Base-by-base conservation (phyloP, 768 basidiomycete species). In the Mycena capillaripes region DNA sequence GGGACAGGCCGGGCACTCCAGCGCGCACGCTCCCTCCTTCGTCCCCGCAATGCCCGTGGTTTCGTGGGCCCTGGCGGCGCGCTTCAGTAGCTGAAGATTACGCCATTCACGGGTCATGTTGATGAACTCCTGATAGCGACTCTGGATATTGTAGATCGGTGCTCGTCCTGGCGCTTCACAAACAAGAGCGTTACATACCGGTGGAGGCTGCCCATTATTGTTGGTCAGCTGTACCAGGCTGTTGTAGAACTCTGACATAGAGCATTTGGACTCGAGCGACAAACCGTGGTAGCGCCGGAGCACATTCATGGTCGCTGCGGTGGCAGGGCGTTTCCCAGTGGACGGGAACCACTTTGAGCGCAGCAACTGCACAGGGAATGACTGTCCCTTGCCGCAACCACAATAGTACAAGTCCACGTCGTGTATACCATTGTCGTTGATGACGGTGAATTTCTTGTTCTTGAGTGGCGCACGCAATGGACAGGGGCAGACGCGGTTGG, bases 1-100 rank as follows among this genome's bases (percentile, higher is more conserved):
- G 0, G 76, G 79, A 46, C 78, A 81, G 0, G 79, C 79, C 6
- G 78, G 77, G 52, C 79, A 81, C 16, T 66, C 8, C 2, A 80
- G 42, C 0, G 70, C 71, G 29, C 73, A 76, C 4, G 66, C 69
- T 1, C 80, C 80, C 5, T 62, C 62, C 23, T 23, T 10, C 3
- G 77, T 75, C 0, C 8, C 7, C 19, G 27, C 55, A 27, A 78
- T 30, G 2, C 78, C 78, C 6, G n/a, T 42, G 1, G 76, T 70
- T 32, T 78, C 70, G 32, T 79, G 66, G 10, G 64, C 76, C 5
- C 72, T 23, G 3, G 76, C 79, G 19, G 60, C 64, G 38, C 63
- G 61, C 44, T 78, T 78, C 17, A 77, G 34, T 34, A 76, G n/a
- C n/a, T 76, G 71, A 5, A 79, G 66, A 59, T 79, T 76, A 1